These are phyloP conservation scores for Singerocomus rubriflavus DNA, from an alignment of 1,284 basidiomycete species.

Conservation along the genomic window DNA sequence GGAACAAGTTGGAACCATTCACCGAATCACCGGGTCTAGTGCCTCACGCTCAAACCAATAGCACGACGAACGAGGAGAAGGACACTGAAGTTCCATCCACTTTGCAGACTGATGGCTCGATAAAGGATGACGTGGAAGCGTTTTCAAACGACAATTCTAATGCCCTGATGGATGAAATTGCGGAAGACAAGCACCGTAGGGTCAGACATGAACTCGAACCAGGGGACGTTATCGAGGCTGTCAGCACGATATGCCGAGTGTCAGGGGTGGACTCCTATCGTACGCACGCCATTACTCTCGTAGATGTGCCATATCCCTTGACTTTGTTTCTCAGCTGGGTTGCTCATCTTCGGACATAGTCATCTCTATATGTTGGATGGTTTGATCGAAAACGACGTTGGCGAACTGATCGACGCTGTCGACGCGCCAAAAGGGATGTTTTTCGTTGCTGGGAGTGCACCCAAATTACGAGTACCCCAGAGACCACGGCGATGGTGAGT, in stretches of 20 bases:
- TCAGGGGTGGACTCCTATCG: constrained; percentile 87
- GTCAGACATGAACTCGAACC: constrained; percentile 84
- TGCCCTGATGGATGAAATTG: constrained; percentile 65
- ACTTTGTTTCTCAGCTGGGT: constrained; percentile 57
- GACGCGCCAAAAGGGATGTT: constrained; percentile 84
- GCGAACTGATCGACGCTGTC: constrained; percentile 86
- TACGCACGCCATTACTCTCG: constrained; percentile 39
- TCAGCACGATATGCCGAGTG: constrained; percentile 81
- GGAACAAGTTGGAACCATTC: constrained; percentile 72
- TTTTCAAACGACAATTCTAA: constrained; percentile 19
- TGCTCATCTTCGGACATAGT: constrained; percentile 81
- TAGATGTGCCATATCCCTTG: not conserved
- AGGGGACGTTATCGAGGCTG: constrained; percentile 90
- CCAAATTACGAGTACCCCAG: constrained; percentile 75
- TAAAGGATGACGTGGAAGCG: constrained; percentile 19
- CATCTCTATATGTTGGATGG: constrained; percentile 93
- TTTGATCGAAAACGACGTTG: constrained; percentile 82
- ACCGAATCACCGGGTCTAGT: constrained; percentile 33
- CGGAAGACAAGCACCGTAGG: constrained; percentile 75
- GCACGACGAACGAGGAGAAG: constrained; percentile 2
- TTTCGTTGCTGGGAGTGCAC: constrained; percentile 80
- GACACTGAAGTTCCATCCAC: constrained; percentile 19
- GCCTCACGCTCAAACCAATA: not conserved
- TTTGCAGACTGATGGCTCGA: constrained; percentile 14
- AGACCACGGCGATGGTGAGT: constrained; percentile 75